phyloP scores from a whole-genome alignment of 78 protist species.

The Tieghemostelium lacteum region DNA sequence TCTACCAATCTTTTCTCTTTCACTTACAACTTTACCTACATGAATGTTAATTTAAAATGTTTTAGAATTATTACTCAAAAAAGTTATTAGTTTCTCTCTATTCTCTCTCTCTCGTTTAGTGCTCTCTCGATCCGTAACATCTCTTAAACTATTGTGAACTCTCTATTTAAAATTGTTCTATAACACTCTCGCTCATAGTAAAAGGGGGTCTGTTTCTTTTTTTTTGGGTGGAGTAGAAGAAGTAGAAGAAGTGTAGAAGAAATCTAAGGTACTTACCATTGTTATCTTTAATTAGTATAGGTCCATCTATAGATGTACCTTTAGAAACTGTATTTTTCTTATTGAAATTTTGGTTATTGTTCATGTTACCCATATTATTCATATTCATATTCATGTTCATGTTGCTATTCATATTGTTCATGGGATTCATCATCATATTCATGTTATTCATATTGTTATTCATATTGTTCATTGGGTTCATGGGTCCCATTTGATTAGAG shows the following conservation, averaged over 20 bases:
- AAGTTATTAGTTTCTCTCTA: too few species aligned
- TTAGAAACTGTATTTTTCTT: conserved; percentile 13
- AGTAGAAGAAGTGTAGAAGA: neutral
- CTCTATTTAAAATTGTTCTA: too few species aligned
- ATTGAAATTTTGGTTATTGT: neutral
- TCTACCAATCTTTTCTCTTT: conserved; percentile 66
- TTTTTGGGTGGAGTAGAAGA: neutral
- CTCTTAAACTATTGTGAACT: too few species aligned
- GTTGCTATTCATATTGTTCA: neutral
- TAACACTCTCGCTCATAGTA: too few species aligned
- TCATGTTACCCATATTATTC: neutral
- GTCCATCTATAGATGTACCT: conserved; percentile 35
- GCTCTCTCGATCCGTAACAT: too few species aligned
- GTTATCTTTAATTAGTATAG: conserved; percentile 61
- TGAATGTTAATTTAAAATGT: neutral
- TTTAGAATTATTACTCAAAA: neutral
- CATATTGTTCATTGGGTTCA: neutral
- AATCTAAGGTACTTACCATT: conserved; percentile 30
- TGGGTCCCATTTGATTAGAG: conserved; percentile 30
- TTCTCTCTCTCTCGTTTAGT: too few species aligned
- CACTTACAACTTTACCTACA: conserved; percentile 62
- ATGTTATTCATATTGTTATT: neutral
- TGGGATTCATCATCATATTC: conserved; percentile 8
- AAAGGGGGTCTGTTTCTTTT: neutral
- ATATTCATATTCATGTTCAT: conserved; percentile 16